Base-by-base conservation (phyloP, 139 green algal genomes). In the Haematococcus lacustris region DNA sequence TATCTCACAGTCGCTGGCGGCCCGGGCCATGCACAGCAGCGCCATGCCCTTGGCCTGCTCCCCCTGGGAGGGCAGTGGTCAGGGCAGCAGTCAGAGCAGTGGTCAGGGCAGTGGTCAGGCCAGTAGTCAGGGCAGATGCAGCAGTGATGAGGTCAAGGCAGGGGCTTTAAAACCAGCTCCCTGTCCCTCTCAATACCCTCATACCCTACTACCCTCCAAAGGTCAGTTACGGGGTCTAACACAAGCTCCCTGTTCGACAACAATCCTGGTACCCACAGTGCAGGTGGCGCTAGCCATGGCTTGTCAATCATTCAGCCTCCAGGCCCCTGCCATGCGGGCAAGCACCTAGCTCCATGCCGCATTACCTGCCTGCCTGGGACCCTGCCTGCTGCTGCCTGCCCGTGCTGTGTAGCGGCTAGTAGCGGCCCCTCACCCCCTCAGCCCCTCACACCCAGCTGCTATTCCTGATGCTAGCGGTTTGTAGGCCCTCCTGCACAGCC, bases 1-100 rank as follows among this genome's bases (percentile, higher is more conserved):
- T 28, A 96, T 82, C 0, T 71, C 71, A 3, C 86, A 66, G 78
- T 97, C 89, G 3, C 75, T 84, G n/a, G 84, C 83, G 2, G 93
- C 77, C 1, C 91, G 79, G 3, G 83, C 67, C 93, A 97, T 97
- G 83, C 93, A 98, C 32, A 97, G 70, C 40, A 98, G 80, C 62
- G 84, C 76, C 84, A 97, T 89, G 41, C 93, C 92, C 71, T 91
- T 61, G n/a, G 73, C 90, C 21, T 89, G 69, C 82, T 97, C 88
- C 3, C 93, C 90, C 47, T 74, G 69, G 23, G 67, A 50, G 30
- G 3, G 5, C 50, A 65, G 25, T 26, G 7, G 63, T 25, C 4
- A 39, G 17, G 33, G 28, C 30, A 40, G 3, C 38, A 13, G 47
- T 21, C n/a, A n/a, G n/a, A n/a, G n/a, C n/a, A n/a, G n/a, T n/a